phyloP scores from a whole-genome alignment of 1,284 basidiomycete species.

The Ustilago bromivora region DNA sequence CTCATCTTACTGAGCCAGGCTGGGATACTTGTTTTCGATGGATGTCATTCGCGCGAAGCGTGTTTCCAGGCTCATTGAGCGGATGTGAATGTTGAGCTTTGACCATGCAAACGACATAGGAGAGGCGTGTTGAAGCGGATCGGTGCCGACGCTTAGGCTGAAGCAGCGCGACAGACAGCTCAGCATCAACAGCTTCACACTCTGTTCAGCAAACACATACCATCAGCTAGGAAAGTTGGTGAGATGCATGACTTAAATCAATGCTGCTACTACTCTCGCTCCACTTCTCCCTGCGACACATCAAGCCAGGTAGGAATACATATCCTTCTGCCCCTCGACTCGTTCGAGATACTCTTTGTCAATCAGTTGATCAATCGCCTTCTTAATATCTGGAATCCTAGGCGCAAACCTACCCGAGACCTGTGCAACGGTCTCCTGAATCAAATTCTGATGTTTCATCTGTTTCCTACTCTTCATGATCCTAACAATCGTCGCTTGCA shows the following conservation, averaged over 20 bases:
- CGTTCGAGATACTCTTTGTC: conserved; percentile 99
- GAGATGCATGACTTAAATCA: neutral
- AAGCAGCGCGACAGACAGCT: too few species aligned
- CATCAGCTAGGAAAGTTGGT: too few species aligned
- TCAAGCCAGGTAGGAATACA: conserved; percentile 61
- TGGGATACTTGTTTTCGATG: too few species aligned
- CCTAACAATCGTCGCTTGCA: conserved; percentile 96
- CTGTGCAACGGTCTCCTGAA: conserved; percentile 92
- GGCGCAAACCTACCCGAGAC: conserved; percentile 89
- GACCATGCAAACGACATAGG: too few species aligned
- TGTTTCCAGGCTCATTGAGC: too few species aligned
- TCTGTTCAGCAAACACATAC: too few species aligned
- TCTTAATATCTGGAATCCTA: conserved; percentile 85
- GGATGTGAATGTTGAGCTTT: too few species aligned
- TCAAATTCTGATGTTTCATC: conserved; percentile 93
- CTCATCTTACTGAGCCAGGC: too few species aligned
- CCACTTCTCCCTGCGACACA: neutral
- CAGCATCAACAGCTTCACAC: too few species aligned
- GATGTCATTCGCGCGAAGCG: too few species aligned
- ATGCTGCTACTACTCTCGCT: neutral
- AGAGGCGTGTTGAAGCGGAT: too few species aligned
- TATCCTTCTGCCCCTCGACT: conserved; percentile 76
- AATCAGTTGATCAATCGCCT: conserved; percentile 94
- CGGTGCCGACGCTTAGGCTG: too few species aligned
- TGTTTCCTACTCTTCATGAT: conserved; percentile 98